A percentile compares a stretch with the other conserved stretches of the same genome.
Conservation (phyloP, 2,329 filamentous ascomycete species). For the Apiospora hydei region DNA sequence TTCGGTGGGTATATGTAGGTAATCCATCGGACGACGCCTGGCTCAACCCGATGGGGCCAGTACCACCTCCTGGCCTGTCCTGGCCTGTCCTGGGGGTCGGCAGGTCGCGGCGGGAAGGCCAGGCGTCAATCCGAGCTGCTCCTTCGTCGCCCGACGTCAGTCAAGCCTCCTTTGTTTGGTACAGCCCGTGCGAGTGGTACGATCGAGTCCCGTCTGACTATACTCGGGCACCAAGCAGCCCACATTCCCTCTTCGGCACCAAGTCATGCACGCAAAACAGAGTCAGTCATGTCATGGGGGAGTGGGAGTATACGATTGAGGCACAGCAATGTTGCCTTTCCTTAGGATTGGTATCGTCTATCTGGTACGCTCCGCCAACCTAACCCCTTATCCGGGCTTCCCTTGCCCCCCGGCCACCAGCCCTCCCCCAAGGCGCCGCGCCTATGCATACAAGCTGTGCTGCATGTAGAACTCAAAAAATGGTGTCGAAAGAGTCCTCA, state of each 20-base stretch:
- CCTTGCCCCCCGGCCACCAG: not conserved
- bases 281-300: not conserved
- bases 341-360: constrained; percentile 7
- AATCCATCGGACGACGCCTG: constrained; percentile 15
- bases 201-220: constrained; percentile 1
- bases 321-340: not conserved
- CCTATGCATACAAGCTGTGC: not conserved
- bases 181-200: not conserved
- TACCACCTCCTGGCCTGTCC: not conserved
- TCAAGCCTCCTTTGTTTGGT: not conserved
- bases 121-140: too few relatives aligned
- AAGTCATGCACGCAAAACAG: not conserved
- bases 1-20: constrained; percentile 12
- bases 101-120: not conserved
- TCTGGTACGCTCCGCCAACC: not conserved
- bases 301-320: not conserved
- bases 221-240: not conserved
- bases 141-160: not conserved
- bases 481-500: not conserved
- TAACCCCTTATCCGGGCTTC: not conserved
- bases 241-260: too few relatives aligned
- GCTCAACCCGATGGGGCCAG: not conserved
- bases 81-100: not conserved
- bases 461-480: not conserved
- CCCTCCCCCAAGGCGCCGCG: not conserved